A percentile compares a stretch with the other conserved stretches of the same genome.
Evolutionary conservation across 768 basidiomycete species (phyloP).

Genomic region (Ramaria rubella): DNA sequence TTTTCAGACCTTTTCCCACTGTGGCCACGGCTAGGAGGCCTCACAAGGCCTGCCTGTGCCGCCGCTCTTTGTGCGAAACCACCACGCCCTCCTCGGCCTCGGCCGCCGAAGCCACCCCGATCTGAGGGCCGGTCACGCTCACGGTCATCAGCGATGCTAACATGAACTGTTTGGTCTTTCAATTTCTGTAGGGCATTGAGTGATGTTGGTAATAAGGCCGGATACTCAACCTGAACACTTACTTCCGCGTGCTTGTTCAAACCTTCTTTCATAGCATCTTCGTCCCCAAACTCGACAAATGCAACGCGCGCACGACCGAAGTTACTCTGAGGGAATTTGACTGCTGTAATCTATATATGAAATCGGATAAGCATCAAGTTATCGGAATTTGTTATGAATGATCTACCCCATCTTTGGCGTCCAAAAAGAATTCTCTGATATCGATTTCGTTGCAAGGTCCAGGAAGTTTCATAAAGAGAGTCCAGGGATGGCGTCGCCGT

Average conservation of each 20-base stretch:
- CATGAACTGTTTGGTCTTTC: conserved; percentile 56
- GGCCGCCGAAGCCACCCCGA: conserved; percentile 40
- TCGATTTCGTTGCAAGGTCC: conserved; percentile 52
- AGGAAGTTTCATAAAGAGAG: conserved; percentile 71
- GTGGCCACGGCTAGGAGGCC: neutral
- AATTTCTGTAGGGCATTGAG: conserved; percentile 45
- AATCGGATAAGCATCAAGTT: neutral
- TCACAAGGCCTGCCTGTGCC: conserved; percentile 56
- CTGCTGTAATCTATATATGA: conserved; percentile 46
- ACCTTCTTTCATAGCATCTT: conserved; percentile 76
- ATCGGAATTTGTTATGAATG: conserved; percentile 3
- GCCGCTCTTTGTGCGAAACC: conserved; percentile 59
- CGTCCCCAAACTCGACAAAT: conserved; percentile 88
- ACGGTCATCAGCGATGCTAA: conserved; percentile 64
- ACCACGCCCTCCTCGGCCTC: conserved; percentile 41
- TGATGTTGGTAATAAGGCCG: no score
- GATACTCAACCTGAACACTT: no score
- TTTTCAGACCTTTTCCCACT: conserved; percentile 4
- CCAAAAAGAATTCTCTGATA: conserved; percentile 70
- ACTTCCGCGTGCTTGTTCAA: conserved; percentile 72
- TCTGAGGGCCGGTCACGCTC: conserved; percentile 31
- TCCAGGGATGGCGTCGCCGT: conserved; percentile 56
- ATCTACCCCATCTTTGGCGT: conserved; percentile 60
- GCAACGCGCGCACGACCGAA: conserved; percentile 54
- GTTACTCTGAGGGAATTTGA: conserved; percentile 47